Percentiles rank a stretch among this genome's conserved stretches.
Conservation (phyloP, 768 basidiomycete genomes). For the Suillus hirtellus region DNA sequence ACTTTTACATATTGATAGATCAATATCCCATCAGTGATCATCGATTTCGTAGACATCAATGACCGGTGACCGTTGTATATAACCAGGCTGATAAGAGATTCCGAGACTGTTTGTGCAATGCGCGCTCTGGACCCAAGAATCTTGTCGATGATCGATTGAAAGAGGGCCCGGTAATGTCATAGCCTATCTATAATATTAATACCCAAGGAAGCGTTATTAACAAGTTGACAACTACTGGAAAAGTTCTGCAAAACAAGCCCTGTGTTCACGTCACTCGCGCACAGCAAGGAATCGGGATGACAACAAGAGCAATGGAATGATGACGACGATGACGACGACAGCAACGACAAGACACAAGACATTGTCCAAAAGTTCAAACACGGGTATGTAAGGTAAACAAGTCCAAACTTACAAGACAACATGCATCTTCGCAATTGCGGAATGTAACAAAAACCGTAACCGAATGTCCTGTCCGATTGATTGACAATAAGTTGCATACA, state of each 20-base stretch:
- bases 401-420: neutral
- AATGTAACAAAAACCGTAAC: no score
- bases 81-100: neutral
- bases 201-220: neutral
- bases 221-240: neutral
- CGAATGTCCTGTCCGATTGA: neutral
- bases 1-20: neutral
- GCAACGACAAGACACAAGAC: neutral
- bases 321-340: neutral
- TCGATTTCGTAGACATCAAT: neutral
- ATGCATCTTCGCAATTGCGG: no score
- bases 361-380: neutral
- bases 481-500: no score
- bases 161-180: neutral
- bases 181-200: neutral
- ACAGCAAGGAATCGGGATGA: no score
- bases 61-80: neutral
- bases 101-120: neutral
- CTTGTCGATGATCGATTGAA: neutral
- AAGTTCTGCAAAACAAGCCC: neutral
- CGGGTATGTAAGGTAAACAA: neutral
- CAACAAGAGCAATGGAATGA: neutral
- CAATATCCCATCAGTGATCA: neutral
- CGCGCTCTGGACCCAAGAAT: neutral
- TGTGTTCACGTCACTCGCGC: neutral